A percentile compares a stretch with the other conserved stretches of the same genome.
phyloP scores from a whole-genome alignment of 1,284 basidiomycete genomes.

The Trichosporon sp. region DNA sequence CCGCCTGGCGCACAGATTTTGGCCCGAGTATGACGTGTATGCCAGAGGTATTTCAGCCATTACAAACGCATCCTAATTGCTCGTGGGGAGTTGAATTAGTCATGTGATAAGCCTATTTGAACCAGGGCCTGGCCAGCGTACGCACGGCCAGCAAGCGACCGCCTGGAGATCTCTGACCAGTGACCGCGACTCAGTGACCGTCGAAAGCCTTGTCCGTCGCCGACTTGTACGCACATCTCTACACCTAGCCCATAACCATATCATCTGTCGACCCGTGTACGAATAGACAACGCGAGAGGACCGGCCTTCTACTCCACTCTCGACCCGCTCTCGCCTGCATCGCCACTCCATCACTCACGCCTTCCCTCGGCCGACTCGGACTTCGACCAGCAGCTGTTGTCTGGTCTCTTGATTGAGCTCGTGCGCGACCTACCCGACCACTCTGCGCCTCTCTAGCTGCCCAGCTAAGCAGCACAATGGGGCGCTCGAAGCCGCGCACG shows the following conservation, averaged over 20 bases:
- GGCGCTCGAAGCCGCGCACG: conserved; percentile 50
- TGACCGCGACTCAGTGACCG: not conserved
- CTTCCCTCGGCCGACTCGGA: not conserved
- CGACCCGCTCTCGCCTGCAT: not conserved
- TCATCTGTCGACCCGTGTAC: not conserved
- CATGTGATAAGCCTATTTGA: not conserved
- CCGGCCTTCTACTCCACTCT: not conserved
- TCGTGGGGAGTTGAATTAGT: not conserved
- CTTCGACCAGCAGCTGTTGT: not conserved
- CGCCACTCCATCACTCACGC: not conserved
- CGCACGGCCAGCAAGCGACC: not conserved
- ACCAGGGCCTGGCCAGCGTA: not conserved
- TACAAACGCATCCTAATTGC: too few species aligned
- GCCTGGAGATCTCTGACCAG: conserved; percentile 1
- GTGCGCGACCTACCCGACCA: conserved; percentile 1
- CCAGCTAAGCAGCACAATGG: conserved; percentile 37
- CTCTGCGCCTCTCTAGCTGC: not conserved
- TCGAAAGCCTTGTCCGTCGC: not conserved
- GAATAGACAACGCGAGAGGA: not conserved
- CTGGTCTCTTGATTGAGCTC: too few species aligned
- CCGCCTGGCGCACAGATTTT: conserved; percentile 1
- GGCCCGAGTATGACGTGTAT: conserved; percentile 9
- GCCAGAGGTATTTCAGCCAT: too few species aligned
- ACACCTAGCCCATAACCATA: not conserved
- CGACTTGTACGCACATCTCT: not conserved